Conservation (phyloP, 495 filamentous ascomycete species). For the Penicillium bovifimosum region DNA sequence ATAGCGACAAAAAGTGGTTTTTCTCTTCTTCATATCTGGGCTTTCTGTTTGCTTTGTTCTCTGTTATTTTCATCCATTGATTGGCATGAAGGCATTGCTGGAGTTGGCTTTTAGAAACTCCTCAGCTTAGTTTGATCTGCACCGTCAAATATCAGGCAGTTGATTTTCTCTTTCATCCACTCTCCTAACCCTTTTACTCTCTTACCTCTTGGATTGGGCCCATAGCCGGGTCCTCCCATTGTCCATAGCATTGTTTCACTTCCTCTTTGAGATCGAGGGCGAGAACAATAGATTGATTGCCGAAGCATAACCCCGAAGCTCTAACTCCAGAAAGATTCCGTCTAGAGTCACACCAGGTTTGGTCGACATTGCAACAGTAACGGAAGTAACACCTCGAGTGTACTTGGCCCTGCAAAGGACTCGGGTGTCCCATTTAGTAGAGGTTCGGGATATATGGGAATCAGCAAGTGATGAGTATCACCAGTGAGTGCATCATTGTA, state of each 20-base stretch:
- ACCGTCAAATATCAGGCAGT: conserved; percentile 2
- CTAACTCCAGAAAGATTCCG: conserved; percentile 8
- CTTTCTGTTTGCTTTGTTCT: background rate
- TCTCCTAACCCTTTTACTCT: background rate
- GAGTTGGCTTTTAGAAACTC: conserved; percentile 29
- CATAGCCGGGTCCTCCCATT: background rate
- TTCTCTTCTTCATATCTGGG: background rate
- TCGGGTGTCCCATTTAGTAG: background rate
- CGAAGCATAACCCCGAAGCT: background rate
- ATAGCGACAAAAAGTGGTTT: conserved; percentile 8
- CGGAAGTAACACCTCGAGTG: conserved; percentile 2
- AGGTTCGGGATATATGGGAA: background rate
- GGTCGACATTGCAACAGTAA: conserved; percentile 23
- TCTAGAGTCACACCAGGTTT: conserved; percentile 13
- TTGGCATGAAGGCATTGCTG: conserved; percentile 23
- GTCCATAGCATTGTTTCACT: background rate
- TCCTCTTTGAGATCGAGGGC: background rate
- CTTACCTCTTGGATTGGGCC: background rate
- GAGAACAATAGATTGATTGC: background rate
- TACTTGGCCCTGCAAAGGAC: background rate
- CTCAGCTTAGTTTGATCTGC: background rate
- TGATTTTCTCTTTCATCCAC: background rate
- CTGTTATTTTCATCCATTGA: conserved; percentile 1
- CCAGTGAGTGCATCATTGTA: background rate
- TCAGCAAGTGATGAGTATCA: background rate